Conservation (phyloP, 495 filamentous ascomycete species). For the Neurospora sublineolata region DNA sequence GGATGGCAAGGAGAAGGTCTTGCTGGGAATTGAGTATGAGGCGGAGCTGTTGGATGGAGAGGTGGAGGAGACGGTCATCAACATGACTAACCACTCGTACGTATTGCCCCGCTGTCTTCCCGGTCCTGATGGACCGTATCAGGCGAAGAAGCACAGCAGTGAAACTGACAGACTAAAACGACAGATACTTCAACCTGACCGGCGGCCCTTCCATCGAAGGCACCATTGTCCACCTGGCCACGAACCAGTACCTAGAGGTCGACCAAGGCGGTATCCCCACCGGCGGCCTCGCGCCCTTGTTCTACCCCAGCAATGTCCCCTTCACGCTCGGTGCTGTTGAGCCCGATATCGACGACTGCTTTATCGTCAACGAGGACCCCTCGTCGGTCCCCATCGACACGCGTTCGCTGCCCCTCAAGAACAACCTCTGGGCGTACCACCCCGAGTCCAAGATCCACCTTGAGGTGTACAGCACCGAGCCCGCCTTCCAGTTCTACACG, state of each 20-base stretch:
- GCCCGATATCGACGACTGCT: slow-evolving; percentile 82
- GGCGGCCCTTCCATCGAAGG: slow-evolving; percentile 58
- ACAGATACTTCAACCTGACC: slow-evolving; percentile 85
- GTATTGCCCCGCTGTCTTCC: slow-evolving; percentile 8
- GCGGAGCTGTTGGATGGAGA: slow-evolving; percentile 65
- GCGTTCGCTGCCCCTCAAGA: slow-evolving; percentile 48
- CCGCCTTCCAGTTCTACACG: slow-evolving; percentile 93
- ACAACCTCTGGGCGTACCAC: slow-evolving; percentile 57
- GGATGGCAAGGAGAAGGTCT: slow-evolving; percentile 46
- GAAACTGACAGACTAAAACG: neutral
- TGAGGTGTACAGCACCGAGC: slow-evolving; percentile 79
- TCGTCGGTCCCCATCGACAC: slow-evolving; percentile 63
- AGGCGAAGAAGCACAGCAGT: neutral
- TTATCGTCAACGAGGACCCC: slow-evolving; percentile 58
- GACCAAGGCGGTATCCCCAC: slow-evolving; percentile 59
- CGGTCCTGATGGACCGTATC: neutral
- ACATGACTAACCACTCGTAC: slow-evolving; percentile 91
- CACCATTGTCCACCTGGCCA: slow-evolving; percentile 59
- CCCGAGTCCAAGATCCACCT: slow-evolving; percentile 62
- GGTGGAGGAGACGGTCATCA: slow-evolving; percentile 70
- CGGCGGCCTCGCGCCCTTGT: slow-evolving; percentile 38
- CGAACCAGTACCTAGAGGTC: slow-evolving; percentile 62
- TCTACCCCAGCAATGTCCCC: slow-evolving; percentile 42
- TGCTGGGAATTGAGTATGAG: slow-evolving; percentile 81
- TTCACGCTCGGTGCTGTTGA: slow-evolving; percentile 58